These are phyloP conservation scores for Coccomyxa sp. DNA, from an alignment of 139 green algal species.

Conservation along the genomic window DNA sequence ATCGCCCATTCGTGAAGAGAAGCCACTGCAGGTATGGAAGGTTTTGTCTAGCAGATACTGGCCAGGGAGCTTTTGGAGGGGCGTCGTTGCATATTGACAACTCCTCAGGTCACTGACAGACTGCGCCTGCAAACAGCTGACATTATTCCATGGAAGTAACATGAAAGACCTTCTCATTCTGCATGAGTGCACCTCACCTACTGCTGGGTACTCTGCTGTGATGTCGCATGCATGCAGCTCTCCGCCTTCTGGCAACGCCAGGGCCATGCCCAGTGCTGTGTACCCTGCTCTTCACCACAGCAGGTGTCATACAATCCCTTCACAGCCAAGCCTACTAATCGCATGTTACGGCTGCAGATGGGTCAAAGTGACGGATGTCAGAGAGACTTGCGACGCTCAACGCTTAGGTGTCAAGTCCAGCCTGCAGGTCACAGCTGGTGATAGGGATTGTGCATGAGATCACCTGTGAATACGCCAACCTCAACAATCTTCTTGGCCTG, in stretches of 20 bases:
- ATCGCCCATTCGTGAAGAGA: not conserved
- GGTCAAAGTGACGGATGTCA: not conserved
- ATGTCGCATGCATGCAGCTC: constrained; percentile 4
- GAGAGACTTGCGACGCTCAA: not conserved
- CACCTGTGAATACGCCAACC: constrained; percentile 6
- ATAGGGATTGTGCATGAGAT: not conserved
- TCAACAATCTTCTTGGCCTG: not conserved
- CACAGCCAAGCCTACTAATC: not conserved
- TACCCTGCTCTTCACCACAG: constrained; percentile 1
- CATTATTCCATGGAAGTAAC: not conserved
- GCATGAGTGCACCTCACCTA: not conserved
- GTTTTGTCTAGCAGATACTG: too few relatives aligned
- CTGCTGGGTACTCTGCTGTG: not conserved
- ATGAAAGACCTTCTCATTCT: not conserved
- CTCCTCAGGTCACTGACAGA: not conserved
- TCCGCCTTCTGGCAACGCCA: not conserved
- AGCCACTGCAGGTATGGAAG: too few relatives aligned
- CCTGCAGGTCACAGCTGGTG: not conserved
- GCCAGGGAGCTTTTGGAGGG: too few relatives aligned
- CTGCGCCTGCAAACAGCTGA: not conserved
- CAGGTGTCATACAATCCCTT: not conserved
- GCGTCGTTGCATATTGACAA: not conserved
- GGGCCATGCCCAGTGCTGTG: constrained; percentile 1
- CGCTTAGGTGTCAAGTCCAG: not conserved
- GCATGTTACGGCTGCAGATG: not conserved